These are phyloP conservation scores for Sugiyamaella novakii DNA, from an alignment of 1,139 yeast species.

Conservation along the genomic window DNA sequence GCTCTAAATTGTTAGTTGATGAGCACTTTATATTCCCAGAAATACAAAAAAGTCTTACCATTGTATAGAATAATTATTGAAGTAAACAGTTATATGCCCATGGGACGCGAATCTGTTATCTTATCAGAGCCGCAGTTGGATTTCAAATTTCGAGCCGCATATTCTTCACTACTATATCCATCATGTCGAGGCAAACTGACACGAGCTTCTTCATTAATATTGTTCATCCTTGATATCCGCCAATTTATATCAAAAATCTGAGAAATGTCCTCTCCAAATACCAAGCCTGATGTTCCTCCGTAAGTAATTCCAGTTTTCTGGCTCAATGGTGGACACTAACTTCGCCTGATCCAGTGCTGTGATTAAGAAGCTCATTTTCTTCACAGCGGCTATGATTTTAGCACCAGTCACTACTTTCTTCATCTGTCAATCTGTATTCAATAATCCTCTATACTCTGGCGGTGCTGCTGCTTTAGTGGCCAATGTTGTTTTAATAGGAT, in stretches of 20 bases:
- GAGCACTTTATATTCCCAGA: too few species aligned
- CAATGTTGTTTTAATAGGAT: constrained; percentile 81
- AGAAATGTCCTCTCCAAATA: constrained; percentile 8
- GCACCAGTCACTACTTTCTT: constrained; percentile 79
- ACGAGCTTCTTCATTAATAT: too few species aligned
- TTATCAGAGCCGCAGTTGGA: constrained; percentile 1
- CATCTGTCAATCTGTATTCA: constrained; percentile 49
- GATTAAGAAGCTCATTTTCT: constrained; percentile 71
- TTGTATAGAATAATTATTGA: neutral
- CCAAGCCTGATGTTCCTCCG: constrained; percentile 16
- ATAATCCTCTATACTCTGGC: constrained; percentile 76
- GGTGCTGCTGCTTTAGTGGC: constrained; percentile 89
- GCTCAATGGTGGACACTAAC: neutral
- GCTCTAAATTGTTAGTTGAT: constrained; percentile 1
- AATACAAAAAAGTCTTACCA: too few species aligned
- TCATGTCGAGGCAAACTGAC: neutral
- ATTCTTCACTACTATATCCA: too few species aligned
- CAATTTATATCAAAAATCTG: too few species aligned
- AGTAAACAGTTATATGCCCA: neutral
- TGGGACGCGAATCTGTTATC: constrained; percentile 4
- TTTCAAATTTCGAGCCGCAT: neutral
- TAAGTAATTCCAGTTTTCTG: constrained; percentile 1
- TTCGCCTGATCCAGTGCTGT: constrained; percentile 51
- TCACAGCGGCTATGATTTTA: constrained; percentile 86
- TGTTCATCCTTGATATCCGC: too few species aligned